Conservation (phyloP, 352 stramenopile species). For the Phytophthora vignae region DNA sequence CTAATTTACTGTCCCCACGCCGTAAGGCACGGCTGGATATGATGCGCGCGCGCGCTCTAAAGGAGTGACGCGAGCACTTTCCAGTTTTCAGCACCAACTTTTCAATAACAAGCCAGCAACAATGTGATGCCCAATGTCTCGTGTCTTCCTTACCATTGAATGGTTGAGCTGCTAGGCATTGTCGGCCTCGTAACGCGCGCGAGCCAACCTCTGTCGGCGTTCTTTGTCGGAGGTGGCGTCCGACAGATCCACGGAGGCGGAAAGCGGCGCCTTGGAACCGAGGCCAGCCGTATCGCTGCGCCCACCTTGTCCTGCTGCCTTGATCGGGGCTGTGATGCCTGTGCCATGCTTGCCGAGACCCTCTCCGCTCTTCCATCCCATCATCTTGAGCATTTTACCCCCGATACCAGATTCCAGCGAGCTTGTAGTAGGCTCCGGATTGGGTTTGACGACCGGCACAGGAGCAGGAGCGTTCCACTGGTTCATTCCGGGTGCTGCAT, state of each 20-base stretch:
- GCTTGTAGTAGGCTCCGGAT: slow-evolving; percentile 16
- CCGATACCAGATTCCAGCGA: slow-evolving; percentile 73
- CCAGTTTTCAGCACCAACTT: slow-evolving; percentile 20
- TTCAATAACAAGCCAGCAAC: slow-evolving; percentile 24
- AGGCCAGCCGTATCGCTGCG: slow-evolving; percentile 63
- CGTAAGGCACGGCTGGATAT: slow-evolving; percentile 8
- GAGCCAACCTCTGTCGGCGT: slow-evolving; percentile 64
- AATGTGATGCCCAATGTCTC: neutral
- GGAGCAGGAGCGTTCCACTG: slow-evolving; percentile 7
- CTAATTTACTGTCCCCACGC: slow-evolving; percentile 31
- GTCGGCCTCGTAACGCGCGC: slow-evolving; percentile 64
- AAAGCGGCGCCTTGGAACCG: slow-evolving; percentile 43
- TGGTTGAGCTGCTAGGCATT: slow-evolving; percentile 12
- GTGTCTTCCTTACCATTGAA: neutral
- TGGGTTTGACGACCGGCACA: neutral
- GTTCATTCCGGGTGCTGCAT: neutral
- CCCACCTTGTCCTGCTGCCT: slow-evolving; percentile 44
- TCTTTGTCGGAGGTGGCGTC: slow-evolving; percentile 70
- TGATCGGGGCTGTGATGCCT: slow-evolving; percentile 76
- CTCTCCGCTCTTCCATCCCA: slow-evolving; percentile 88
- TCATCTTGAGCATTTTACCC: slow-evolving; percentile 90
- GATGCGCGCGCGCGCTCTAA: neutral
- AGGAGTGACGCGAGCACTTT: neutral
- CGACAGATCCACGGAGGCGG: slow-evolving; percentile 51
- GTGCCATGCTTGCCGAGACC: slow-evolving; percentile 84